Evolutionary conservation across 345 rosid genomes (phyloP), one percentile per base, ranked within the genome.

Genomic region (Rhodamnia rubescens): DNA sequence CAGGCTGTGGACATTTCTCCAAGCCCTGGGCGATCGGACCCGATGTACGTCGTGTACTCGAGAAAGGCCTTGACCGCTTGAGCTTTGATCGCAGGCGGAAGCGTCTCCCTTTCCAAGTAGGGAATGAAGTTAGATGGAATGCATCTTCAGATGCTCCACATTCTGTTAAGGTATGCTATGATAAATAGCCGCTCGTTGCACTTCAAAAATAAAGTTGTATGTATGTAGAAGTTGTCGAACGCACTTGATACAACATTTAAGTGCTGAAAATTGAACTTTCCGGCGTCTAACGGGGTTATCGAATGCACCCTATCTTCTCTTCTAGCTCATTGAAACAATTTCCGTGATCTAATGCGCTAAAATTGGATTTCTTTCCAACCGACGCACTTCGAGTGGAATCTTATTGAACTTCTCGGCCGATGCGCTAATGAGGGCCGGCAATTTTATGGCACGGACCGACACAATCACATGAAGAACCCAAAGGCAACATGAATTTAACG

Each of bases 1-100:
- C 95, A 97, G 98, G 97, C 98, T 36, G 97, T 93, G 86, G 96
- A 97, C 88, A 93, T 97, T 89, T 95, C 99, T 90, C 98, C 98
- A 21, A 97, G 93, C 86, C 98, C 96, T 2, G 98, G 96, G 84
- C 95, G 94, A 47, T 89, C 98, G 5, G 99, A 97, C 88, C 98
- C 98, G 6, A 94, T 95, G 98, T 95, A 93, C 88, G 64, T 97
- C n/a, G 98, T 97, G 27, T 93, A 90, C 90, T 95, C 99, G 3
- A 93, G 91, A 88, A 97, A 95, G 90, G 91, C 91, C 49, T 88
- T 90, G 27, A 55, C 88, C 13, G 94, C 92, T 85, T 94, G 88
- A 90, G 88, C 80, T 14, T 69, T 5, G 42, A 18, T 24, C 8
- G 26, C 7, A 12, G 51, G 13, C 2, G 12, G 2, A 49, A 64